Evolutionary conservation across 306 rosid genomes (phyloP).

Genomic region (Castanea crenata): DNA sequence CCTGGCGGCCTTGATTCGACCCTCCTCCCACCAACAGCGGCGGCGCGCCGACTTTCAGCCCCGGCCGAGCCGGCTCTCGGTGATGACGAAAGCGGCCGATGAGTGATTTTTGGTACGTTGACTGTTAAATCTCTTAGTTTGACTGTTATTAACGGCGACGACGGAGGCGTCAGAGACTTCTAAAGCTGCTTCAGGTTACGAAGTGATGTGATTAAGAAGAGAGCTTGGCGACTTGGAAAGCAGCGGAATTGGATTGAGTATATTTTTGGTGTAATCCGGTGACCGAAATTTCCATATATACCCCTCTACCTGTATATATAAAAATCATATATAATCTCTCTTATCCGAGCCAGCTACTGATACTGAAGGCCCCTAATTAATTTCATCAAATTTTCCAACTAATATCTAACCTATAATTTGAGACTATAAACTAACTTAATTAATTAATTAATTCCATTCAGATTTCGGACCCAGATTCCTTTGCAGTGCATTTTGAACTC

Average conservation of each 20-base stretch:
- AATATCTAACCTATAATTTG: neutral
- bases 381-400: neutral
- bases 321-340: slow-evolving; percentile 17
- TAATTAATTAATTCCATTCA: neutral
- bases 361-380: slow-evolving; percentile 40
- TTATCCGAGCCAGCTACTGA: slow-evolving; percentile 34
- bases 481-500: too few species aligned
- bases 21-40: slow-evolving; percentile 83
- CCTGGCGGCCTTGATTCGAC: slow-evolving; percentile 78
- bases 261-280: slow-evolving; percentile 33
- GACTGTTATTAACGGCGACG: neutral
- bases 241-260: slow-evolving; percentile 26
- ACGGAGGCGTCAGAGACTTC: slow-evolving; percentile 12
- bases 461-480: too few species aligned
- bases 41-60: slow-evolving; percentile 70
- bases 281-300: slow-evolving; percentile 30
- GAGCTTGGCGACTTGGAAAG: neutral
- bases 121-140: neutral
- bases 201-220: slow-evolving; percentile 27
- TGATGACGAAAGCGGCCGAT: slow-evolving; percentile 63
- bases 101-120: neutral
- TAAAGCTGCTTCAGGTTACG: neutral
- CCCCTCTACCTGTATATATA: slow-evolving; percentile 26
- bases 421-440: neutral
- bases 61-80: slow-evolving; percentile 79